phyloP scores from a whole-genome alignment of 2,329 filamentous ascomycete species.

The Dactylellina drechsleri region DNA sequence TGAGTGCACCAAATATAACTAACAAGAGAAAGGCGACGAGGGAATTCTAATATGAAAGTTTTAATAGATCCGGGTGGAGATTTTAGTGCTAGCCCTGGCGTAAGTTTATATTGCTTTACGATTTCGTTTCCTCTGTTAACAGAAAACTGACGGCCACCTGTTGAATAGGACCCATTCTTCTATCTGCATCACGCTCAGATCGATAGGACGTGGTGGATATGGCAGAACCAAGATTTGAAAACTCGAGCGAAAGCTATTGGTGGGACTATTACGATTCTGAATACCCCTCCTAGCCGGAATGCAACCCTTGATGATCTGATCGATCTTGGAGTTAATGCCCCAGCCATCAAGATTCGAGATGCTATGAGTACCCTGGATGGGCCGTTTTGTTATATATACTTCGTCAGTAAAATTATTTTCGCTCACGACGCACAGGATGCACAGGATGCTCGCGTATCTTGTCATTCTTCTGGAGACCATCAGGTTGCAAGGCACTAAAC shows the following conservation, averaged over 20 bases:
- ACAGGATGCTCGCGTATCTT: too few species aligned
- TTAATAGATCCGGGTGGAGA: conserved; percentile 63
- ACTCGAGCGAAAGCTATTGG: conserved; percentile 61
- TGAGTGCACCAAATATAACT: conserved; percentile 12
- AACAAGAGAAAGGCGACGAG: too few species aligned
- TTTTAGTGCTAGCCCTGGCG: conserved; percentile 63
- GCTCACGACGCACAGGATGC: too few species aligned
- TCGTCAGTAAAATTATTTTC: too few species aligned
- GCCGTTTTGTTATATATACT: conserved; percentile 65
- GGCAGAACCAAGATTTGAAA: conserved; percentile 65
- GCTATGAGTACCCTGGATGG: conserved; percentile 63
- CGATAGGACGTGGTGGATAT: conserved; percentile 66
- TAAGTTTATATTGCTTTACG: conserved; percentile 6
- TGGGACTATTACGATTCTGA: conserved; percentile 64
- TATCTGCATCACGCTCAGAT: conserved; percentile 65
- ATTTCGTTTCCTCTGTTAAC: neutral
- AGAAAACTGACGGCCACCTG: too few species aligned
- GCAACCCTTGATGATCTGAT: conserved; percentile 63
- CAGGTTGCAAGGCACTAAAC: too few species aligned
- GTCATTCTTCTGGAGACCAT: too few species aligned
- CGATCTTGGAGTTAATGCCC: conserved; percentile 59
- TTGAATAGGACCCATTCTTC: conserved; percentile 63
- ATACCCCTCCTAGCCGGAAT: conserved; percentile 63
- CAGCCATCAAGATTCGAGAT: conserved; percentile 59
- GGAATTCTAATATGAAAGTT: conserved; percentile 6